These are phyloP conservation scores for Sarcodon sp. DNA, from an alignment of 768 basidiomycete genomes.

Conservation along the genomic window DNA sequence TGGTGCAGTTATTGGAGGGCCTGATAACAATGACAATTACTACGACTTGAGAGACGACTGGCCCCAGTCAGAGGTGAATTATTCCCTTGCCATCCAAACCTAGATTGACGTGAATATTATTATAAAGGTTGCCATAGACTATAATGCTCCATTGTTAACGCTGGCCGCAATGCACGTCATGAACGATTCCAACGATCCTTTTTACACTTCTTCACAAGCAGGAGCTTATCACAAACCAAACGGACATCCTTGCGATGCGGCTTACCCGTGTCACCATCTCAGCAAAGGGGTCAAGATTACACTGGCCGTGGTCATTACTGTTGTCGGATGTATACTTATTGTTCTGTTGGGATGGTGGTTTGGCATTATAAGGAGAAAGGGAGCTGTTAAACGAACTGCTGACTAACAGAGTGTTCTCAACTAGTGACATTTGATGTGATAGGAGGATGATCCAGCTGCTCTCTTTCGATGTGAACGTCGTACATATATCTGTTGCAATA, in stretches of 20 bases:
- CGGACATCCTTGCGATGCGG: constrained; percentile 72
- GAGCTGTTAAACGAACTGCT: no score
- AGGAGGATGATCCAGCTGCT: no score
- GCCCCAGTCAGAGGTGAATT: constrained; percentile 70
- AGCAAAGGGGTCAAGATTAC: constrained; percentile 52
- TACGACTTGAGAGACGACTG: constrained; percentile 85
- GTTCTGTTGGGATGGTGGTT: constrained; percentile 22
- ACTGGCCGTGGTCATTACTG: constrained; percentile 50
- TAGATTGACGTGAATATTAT: not conserved
- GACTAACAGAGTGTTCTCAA: no score
- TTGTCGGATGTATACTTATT: constrained; percentile 47
- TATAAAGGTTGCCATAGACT: constrained; percentile 65
- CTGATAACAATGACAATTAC: constrained; percentile 60
- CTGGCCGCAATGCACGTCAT: constrained; percentile 70
- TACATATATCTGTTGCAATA: no score
- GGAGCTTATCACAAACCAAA: constrained; percentile 56
- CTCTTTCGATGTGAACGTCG: no score
- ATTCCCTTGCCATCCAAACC: not conserved
- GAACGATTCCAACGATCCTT: constrained; percentile 60
- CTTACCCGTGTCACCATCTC: constrained; percentile 31
- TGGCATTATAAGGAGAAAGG: constrained; percentile 1
- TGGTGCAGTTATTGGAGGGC: constrained; percentile 84
- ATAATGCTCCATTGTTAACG: constrained; percentile 83
- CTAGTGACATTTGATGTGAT: no score
- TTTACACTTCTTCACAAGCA: constrained; percentile 56